phyloP scores from a whole-genome alignment of 2,329 filamentous ascomycete genomes.

The Pseudophaeomoniella oleicola region DNA sequence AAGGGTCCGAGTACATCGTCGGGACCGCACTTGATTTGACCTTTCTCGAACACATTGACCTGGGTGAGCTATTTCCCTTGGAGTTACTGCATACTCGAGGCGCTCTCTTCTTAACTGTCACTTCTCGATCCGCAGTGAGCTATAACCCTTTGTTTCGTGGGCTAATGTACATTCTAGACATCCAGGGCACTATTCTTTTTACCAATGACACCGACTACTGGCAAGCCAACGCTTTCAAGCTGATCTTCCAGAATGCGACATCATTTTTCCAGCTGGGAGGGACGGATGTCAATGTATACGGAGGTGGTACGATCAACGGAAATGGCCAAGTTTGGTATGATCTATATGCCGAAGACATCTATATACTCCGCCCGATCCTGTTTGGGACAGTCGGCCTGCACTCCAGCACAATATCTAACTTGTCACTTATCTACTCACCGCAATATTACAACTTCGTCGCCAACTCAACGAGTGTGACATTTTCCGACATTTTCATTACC shows the following conservation, averaged over 20 bases:
- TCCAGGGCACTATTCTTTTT: constrained; percentile 47
- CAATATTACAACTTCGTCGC: constrained; percentile 52
- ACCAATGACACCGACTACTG: constrained; percentile 55
- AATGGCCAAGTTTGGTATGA: constrained; percentile 54
- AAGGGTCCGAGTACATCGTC: constrained; percentile 43
- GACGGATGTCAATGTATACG: constrained; percentile 52
- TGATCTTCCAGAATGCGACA: constrained; percentile 51
- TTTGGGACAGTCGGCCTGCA: constrained; percentile 43
- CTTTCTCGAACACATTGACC: constrained; percentile 48
- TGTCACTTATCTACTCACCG: constrained; percentile 46
- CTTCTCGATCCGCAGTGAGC: not conserved
- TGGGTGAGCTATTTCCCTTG: constrained; percentile 26
- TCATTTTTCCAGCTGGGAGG: constrained; percentile 56
- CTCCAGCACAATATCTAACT: constrained; percentile 41
- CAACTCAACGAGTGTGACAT: constrained; percentile 12
- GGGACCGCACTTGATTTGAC: constrained; percentile 51
- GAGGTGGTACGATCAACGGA: constrained; percentile 48
- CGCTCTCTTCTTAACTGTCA: not conserved
- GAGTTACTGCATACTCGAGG: not conserved
- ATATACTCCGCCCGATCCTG: constrained; percentile 44
- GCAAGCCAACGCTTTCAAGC: constrained; percentile 49
- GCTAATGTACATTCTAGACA: constrained; percentile 23
- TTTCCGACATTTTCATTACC: constrained; percentile 46
- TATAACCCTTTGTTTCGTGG: constrained; percentile 1
- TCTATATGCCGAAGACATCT: constrained; percentile 40